These are phyloP conservation scores for Pseudocercospora crystallina DNA, from an alignment of 2,329 filamentous ascomycete species.

Conservation along the genomic window DNA sequence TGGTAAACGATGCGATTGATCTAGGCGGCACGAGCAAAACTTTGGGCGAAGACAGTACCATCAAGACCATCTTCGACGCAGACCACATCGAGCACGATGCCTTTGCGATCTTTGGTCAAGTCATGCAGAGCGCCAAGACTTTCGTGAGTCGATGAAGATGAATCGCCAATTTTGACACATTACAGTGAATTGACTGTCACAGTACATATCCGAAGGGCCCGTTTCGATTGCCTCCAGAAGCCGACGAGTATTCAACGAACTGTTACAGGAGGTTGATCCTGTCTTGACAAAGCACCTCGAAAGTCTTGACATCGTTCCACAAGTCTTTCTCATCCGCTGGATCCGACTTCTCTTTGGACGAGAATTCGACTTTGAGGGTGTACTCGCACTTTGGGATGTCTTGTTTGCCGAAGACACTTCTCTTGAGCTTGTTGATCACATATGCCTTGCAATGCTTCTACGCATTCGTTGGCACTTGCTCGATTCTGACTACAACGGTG, in stretches of 20 bases:
- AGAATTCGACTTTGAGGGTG: slow-evolving; percentile 85
- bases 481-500: slow-evolving; percentile 82
- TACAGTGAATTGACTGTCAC: slow-evolving; percentile 29
- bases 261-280: slow-evolving; percentile 76
- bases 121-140: slow-evolving; percentile 83
- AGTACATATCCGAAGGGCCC: slow-evolving; percentile 51
- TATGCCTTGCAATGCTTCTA: slow-evolving; percentile 93
- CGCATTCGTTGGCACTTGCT: slow-evolving; percentile 87
- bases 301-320: slow-evolving; percentile 84
- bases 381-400: slow-evolving; percentile 84
- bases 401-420: slow-evolving; percentile 83
- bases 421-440: slow-evolving; percentile 77
- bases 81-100: slow-evolving; percentile 85
- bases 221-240: slow-evolving; percentile 75
- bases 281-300: slow-evolving; percentile 78
- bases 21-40: slow-evolving; percentile 31
- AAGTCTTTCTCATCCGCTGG: slow-evolving; percentile 98
- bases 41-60: slow-evolving; percentile 31
- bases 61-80: slow-evolving; percentile 59
- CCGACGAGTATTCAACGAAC: slow-evolving; percentile 79
- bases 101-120: slow-evolving; percentile 76
- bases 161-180: slow-evolving; percentile 5
- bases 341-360: slow-evolving; percentile 88
- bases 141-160: slow-evolving; percentile 49
- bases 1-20: slow-evolving; percentile 78